Evolutionary conservation across 1,284 basidiomycete genomes (phyloP).

Genomic region (Fistulinella staudtii): DNA sequence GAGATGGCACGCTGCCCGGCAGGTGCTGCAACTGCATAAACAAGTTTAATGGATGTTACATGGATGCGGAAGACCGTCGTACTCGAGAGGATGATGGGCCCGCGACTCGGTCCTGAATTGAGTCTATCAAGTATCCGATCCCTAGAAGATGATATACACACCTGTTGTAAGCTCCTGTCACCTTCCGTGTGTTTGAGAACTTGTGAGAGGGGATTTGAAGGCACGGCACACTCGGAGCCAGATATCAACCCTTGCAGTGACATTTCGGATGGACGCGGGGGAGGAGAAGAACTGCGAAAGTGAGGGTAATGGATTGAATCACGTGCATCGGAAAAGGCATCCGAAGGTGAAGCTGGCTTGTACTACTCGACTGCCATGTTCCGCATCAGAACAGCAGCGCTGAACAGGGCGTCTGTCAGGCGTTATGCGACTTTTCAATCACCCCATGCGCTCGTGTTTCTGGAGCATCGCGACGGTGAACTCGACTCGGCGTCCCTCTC

Average conservation of each 20-base stretch:
- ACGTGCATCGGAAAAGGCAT: conserved; percentile 10
- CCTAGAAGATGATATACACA: conserved; percentile 29
- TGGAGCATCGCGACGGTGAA: conserved; percentile 83
- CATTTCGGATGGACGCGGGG: conserved; percentile 34
- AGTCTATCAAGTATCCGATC: conserved; percentile 1
- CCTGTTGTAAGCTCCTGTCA: conserved; percentile 86
- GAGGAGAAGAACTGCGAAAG: too few relatives aligned
- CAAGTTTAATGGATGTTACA: conserved; percentile 2
- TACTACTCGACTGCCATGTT: conserved; percentile 32
- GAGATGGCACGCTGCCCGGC: conserved; percentile 48
- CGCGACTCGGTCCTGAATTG: conserved; percentile 61
- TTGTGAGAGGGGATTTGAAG: conserved; percentile 85
- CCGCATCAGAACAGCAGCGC: conserved; percentile 27
- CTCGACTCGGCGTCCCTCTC: conserved; percentile 86
- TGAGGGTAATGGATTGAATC: conserved; percentile 4
- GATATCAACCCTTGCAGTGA: conserved; percentile 80
- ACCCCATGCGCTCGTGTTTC: conserved; percentile 76
- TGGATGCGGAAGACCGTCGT: conserved; percentile 18
- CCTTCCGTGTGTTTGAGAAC: conserved; percentile 90
- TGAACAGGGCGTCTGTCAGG: conserved; percentile 35
- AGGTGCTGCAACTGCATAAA: conserved; percentile 63
- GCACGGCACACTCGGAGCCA: conserved; percentile 85
- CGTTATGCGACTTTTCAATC: conserved; percentile 53
- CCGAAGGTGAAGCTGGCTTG: background rate
- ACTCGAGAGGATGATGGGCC: conserved; percentile 71